phyloP scores from a whole-genome alignment of 108 stramenopile genomes.

The Fragilariopsis cylindrus region DNA sequence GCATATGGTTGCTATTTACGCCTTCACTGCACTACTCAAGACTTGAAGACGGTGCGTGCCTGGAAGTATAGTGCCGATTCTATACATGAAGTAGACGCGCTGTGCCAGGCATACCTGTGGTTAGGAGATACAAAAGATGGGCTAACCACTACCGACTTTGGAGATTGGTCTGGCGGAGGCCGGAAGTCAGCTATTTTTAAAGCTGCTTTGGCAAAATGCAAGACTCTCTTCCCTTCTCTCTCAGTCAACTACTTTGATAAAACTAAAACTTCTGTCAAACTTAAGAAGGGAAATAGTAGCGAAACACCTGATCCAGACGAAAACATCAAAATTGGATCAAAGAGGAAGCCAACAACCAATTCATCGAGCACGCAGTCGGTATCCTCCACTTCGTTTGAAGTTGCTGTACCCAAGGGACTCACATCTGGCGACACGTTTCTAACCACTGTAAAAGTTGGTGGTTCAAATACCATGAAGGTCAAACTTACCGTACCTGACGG shows the following conservation, averaged over 20 bases:
- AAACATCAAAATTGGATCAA: not conserved
- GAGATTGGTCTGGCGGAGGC: constrained; percentile 51
- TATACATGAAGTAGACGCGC: constrained; percentile 58
- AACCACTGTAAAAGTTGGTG: constrained; percentile 45
- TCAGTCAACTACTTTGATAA: constrained; percentile 17
- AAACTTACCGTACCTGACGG: constrained; percentile 53
- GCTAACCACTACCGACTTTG: constrained; percentile 24
- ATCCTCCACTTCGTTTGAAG: constrained; percentile 33
- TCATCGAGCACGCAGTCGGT: not conserved
- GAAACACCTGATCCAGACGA: constrained; percentile 17
- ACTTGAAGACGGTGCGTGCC: constrained; percentile 39
- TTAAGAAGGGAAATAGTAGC: constrained; percentile 24
- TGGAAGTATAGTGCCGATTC: constrained; percentile 37
- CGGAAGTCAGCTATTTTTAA: constrained; percentile 32
- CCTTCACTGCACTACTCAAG: constrained; percentile 57
- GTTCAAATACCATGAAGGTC: constrained; percentile 33
- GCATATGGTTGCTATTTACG: constrained; percentile 65
- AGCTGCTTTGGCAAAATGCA: constrained; percentile 37
- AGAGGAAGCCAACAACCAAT: not conserved
- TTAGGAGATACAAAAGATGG: constrained; percentile 27
- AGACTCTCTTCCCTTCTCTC: constrained; percentile 40
- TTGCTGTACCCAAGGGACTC: constrained; percentile 46
- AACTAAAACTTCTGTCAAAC: constrained; percentile 20
- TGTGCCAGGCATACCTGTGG: constrained; percentile 52
- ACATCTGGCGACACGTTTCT: constrained; percentile 48